phyloP scores from a whole-genome alignment of 2,329 filamentous ascomycete genomes.

The Rhynchosporium agropyri region DNA sequence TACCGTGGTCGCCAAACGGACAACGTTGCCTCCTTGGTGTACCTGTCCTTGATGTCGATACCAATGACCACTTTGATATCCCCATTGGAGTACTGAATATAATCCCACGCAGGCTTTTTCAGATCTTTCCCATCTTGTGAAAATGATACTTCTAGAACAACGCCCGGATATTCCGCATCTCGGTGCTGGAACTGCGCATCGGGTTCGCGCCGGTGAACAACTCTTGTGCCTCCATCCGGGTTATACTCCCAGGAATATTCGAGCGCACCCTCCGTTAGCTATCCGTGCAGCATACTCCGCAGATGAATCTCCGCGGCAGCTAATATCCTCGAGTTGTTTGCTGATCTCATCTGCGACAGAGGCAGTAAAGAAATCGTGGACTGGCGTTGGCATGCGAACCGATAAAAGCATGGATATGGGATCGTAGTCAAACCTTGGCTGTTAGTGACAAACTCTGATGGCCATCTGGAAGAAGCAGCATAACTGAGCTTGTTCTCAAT shows the following conservation, averaged over 20 bases:
- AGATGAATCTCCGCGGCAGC: constrained; percentile 13
- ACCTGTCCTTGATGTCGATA: constrained; percentile 9
- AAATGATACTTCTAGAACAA: constrained; percentile 23
- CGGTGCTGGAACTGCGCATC: constrained; percentile 21
- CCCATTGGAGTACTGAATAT: constrained; percentile 14
- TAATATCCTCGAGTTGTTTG: constrained; percentile 19
- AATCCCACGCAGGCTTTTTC: constrained; percentile 15
- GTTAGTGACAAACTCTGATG: constrained; percentile 19
- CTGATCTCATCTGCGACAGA: constrained; percentile 15
- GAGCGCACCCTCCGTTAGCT: constrained; percentile 10
- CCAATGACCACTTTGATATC: constrained; percentile 15
- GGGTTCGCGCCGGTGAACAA: constrained; percentile 19
- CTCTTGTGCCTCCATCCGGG: constrained; percentile 19
- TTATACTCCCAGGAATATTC: constrained; percentile 20
- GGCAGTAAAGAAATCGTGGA: constrained; percentile 16
- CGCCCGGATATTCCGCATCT: constrained; percentile 18
- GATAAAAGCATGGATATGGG: constrained; percentile 18
- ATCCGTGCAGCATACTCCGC: constrained; percentile 22
- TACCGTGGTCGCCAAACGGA: constrained; percentile 14
- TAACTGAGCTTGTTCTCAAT: constrained; percentile 21
- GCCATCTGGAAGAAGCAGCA: constrained; percentile 12
- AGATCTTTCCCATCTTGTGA: constrained; percentile 12
- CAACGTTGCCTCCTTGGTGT: constrained; percentile 17
- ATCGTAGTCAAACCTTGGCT: constrained; percentile 25
- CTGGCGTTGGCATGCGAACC: constrained; percentile 11